Percentiles rank a stretch among this genome's conserved stretches.
These are phyloP conservation scores for Ogataea zsoltii DNA, from an alignment of 805 yeast species.

Conservation along the genomic window DNA sequence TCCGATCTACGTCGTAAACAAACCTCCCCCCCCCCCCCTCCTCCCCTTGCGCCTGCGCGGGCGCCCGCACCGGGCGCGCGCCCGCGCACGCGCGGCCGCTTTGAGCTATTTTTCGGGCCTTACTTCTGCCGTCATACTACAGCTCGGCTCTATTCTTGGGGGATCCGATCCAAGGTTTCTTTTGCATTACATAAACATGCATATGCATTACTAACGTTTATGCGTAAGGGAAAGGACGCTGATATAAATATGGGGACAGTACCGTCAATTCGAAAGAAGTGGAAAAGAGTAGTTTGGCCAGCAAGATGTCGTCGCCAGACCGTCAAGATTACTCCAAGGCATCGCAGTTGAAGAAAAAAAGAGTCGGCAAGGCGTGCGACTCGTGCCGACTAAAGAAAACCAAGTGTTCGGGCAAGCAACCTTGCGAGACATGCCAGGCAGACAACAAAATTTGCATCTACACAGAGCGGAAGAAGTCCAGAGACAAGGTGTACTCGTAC, in stretches of 20 bases:
- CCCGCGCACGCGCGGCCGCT: not conserved
- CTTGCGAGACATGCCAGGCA: slow-evolving; percentile 54
- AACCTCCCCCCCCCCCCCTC: too few species aligned
- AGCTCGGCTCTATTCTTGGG: slow-evolving; percentile 1
- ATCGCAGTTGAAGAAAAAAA: slow-evolving; percentile 39
- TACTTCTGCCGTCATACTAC: not conserved
- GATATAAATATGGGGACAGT: slow-evolving; percentile 5
- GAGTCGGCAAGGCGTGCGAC: slow-evolving; percentile 68
- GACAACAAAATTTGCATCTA: slow-evolving; percentile 63
- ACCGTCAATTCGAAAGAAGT: too few species aligned
- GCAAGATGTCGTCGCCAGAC: slow-evolving; percentile 11
- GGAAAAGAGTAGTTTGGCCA: too few species aligned
- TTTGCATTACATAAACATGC: slow-evolving; percentile 2
- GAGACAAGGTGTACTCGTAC: slow-evolving; percentile 55
- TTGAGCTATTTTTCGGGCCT: slow-evolving; percentile 3
- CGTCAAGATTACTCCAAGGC: slow-evolving; percentile 4
- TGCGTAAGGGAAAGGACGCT: not conserved
- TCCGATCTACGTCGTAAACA: too few species aligned
- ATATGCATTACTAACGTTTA: slow-evolving; percentile 3
- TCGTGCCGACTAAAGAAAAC: slow-evolving; percentile 63
- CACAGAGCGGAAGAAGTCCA: slow-evolving; percentile 53
- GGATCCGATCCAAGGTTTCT: slow-evolving; percentile 4
- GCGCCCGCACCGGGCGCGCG: not conserved
- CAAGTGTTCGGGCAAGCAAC: slow-evolving; percentile 62
- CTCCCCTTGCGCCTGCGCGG: too few species aligned